phyloP scores from a whole-genome alignment of 2,329 filamentous ascomycete genomes.

The Penicillium psychrosexuale region DNA sequence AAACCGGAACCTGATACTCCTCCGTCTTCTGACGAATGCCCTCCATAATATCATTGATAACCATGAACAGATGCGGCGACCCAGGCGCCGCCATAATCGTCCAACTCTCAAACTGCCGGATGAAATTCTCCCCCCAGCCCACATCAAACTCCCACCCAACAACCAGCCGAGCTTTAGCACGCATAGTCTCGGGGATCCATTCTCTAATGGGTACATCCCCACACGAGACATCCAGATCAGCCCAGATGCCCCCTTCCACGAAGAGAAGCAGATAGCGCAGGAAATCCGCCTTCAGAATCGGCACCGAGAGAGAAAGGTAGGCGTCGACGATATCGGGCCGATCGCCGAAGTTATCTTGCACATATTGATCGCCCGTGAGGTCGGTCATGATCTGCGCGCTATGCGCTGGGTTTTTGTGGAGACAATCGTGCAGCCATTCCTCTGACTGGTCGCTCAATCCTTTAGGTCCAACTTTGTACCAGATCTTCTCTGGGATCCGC shows the following conservation, averaged over 20 bases:
- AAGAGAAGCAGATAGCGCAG: slow-evolving; percentile 5
- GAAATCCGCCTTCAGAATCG: slow-evolving; percentile 6
- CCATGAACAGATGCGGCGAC: slow-evolving; percentile 2
- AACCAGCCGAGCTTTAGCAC: not conserved
- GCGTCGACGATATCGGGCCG: slow-evolving; percentile 1
- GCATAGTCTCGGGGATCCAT: not conserved
- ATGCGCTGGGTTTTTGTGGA: slow-evolving; percentile 4
- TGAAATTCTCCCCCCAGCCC: not conserved
- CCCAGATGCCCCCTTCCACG: not conserved
- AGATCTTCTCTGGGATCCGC: slow-evolving; percentile 3
- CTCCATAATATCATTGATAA: slow-evolving; percentile 12
- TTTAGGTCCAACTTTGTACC: slow-evolving; percentile 6
- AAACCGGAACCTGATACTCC: not conserved
- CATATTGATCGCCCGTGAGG: slow-evolving; percentile 1
- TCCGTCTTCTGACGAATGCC: not conserved
- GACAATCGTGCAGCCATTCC: slow-evolving; percentile 1
- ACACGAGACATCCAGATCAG: slow-evolving; percentile 8
- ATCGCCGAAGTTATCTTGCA: not conserved
- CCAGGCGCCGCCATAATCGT: slow-evolving; percentile 5
- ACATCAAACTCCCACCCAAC: slow-evolving; percentile 9
- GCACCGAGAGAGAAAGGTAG: slow-evolving; percentile 1
- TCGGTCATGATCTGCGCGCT: slow-evolving; percentile 5
- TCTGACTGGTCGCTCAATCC: slow-evolving; percentile 1
- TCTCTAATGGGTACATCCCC: slow-evolving; percentile 2
- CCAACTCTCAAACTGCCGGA: slow-evolving; percentile 10